Conservation (phyloP, 257 asterid genomes). For the Plectranthus barbatus region DNA sequence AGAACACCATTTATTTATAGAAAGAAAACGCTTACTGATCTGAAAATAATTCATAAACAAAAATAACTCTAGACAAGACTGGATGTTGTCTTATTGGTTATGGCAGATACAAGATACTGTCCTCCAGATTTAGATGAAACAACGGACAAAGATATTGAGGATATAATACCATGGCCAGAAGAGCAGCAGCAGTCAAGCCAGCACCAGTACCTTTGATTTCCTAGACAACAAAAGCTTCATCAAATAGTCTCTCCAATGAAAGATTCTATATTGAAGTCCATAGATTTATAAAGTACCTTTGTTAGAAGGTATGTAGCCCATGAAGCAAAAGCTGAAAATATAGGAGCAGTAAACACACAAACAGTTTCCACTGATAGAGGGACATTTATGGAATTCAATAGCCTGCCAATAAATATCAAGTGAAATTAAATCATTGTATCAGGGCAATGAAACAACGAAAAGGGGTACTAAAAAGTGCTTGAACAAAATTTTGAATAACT, state of each 20-base stretch:
- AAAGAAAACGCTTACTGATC: background rate
- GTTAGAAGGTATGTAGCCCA: slow-evolving; percentile 98
- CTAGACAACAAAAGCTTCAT: slow-evolving; percentile 34
- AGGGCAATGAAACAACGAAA: background rate
- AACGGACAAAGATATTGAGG: background rate
- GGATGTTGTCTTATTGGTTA: background rate
- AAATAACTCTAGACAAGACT: background rate
- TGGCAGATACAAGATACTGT: slow-evolving; percentile 1
- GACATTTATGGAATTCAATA: slow-evolving; percentile 67
- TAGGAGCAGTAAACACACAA: slow-evolving; percentile 96
- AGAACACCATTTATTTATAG: background rate
- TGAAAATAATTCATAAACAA: background rate
- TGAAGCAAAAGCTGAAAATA: slow-evolving; percentile 97
- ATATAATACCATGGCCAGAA: slow-evolving; percentile 78
- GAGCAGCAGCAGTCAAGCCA: slow-evolving; percentile 96
- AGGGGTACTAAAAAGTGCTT: too few species aligned
- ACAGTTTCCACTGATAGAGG: slow-evolving; percentile 99
- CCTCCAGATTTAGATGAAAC: background rate
- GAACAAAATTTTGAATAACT: too few species aligned
- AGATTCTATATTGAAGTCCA: background rate
- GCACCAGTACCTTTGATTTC: slow-evolving; percentile 98
- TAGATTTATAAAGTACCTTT: slow-evolving; percentile 47
- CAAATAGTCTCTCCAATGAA: slow-evolving; percentile 4
- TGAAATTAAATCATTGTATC: slow-evolving; percentile 14
- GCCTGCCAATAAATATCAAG: slow-evolving; percentile 48